Evolutionary conservation across 139 green algal species (phyloP).

Genomic region (Pseudopediastrum boryanum): DNA sequence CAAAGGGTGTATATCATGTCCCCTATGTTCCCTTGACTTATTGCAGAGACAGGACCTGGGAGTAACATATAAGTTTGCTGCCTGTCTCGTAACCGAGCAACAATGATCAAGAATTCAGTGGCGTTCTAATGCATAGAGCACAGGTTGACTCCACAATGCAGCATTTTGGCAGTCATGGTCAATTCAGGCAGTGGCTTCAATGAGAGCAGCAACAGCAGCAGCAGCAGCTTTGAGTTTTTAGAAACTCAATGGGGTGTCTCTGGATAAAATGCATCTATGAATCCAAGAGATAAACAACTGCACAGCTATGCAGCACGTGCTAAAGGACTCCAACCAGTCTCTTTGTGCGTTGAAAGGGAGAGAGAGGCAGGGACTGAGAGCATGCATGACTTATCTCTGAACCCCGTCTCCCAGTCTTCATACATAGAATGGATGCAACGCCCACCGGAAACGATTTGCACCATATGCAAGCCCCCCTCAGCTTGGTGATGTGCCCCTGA

Average conservation of each 20-base stretch:
- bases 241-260: too few relatives aligned
- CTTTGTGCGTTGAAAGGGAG: background rate
- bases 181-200: background rate
- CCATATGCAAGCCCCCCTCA: too few relatives aligned
- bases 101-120: slow-evolving; percentile 26
- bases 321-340: background rate
- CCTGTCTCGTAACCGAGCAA: background rate
- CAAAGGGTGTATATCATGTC: too few relatives aligned
- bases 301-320: background rate
- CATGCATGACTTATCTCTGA: background rate
- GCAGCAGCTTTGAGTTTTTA: too few relatives aligned
- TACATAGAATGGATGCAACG: too few relatives aligned
- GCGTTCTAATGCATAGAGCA: background rate
- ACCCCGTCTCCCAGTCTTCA: too few relatives aligned
- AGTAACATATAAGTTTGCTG: background rate
- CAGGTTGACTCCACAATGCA: background rate
- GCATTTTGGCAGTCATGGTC: background rate
- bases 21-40: too few relatives aligned
- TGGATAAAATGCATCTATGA: background rate
- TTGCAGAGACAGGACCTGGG: background rate
- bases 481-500: too few relatives aligned
- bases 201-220: background rate
- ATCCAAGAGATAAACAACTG: background rate
- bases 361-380: background rate
- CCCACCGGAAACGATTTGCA: too few relatives aligned